Evolutionary conservation across 2,329 filamentous ascomycete genomes (phyloP).

Genomic region (Scedosporium dehoogii): DNA sequence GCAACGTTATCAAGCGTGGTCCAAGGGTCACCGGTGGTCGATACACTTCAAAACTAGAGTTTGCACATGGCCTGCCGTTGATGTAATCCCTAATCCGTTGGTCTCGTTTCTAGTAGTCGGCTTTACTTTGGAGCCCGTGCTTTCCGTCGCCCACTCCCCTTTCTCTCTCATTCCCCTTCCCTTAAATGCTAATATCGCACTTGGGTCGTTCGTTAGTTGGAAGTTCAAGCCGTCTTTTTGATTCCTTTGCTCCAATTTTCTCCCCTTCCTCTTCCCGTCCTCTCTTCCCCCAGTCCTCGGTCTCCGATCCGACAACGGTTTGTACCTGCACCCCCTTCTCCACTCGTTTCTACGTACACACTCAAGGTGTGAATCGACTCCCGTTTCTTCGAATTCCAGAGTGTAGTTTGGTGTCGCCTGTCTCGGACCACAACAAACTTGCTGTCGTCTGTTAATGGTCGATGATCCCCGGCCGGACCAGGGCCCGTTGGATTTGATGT

Average conservation of each 20-base stretch:
- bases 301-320: neutral
- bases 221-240: neutral
- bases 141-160: neutral
- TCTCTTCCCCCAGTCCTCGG: neutral
- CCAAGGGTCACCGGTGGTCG: no score
- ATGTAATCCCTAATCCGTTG: neutral
- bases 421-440: slow-evolving; percentile 2
- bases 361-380: neutral
- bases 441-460: neutral
- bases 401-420: neutral
- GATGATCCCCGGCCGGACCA: slow-evolving; percentile 1
- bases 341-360: neutral
- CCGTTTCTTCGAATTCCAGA: neutral
- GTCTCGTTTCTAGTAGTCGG: neutral
- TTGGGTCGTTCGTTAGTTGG: neutral
- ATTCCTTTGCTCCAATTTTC: neutral
- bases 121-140: neutral
- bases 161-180: neutral
- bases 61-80: no score
- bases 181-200: neutral
- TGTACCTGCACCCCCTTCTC: neutral
- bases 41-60: no score
- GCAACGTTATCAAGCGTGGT: no score
- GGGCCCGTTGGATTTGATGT: neutral
- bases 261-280: neutral